These are phyloP conservation scores for Stemphylium vesicarium DNA, from an alignment of 2,329 filamentous ascomycete species.

Conservation along the genomic window DNA sequence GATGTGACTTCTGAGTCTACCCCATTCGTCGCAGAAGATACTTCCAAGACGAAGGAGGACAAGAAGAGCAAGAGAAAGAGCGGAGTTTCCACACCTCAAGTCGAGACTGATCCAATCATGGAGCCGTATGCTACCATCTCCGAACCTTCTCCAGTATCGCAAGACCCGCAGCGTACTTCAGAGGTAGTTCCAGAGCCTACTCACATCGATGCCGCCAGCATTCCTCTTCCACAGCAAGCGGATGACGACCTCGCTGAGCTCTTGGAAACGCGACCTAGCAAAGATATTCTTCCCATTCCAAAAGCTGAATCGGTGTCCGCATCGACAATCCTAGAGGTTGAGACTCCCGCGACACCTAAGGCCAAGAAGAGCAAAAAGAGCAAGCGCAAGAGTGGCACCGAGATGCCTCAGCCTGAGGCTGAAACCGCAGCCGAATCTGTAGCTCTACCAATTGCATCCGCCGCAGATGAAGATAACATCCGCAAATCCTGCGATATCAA, in stretches of 20 bases:
- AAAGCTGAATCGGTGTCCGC: neutral
- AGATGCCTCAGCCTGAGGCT: constrained; percentile 2
- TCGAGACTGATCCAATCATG: neutral
- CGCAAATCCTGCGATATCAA: neutral
- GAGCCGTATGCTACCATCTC: constrained; percentile 2
- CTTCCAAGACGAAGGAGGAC: constrained; percentile 28
- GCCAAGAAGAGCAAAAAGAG: constrained; percentile 14
- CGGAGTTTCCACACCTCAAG: constrained; percentile 13
- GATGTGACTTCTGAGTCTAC: neutral
- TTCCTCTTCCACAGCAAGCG: constrained; percentile 2
- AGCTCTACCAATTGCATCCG: neutral
- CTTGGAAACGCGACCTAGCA: neutral
- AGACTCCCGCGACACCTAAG: neutral
- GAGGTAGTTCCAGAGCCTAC: neutral
- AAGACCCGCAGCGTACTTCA: neutral
- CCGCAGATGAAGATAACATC: neutral
- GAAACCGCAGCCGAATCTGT: constrained; percentile 4
- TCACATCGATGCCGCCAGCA: neutral
- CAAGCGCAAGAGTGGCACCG: constrained; percentile 8
- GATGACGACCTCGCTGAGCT: constrained; percentile 4
- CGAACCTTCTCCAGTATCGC: neutral
- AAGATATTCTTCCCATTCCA: neutral
- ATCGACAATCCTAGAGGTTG: neutral
- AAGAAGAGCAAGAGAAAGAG: constrained; percentile 31
- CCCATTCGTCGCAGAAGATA: constrained; percentile 8